Base-by-base conservation (phyloP, 1,284 basidiomycete species). In the Cutaneotrichosporon cavernicola region DNA sequence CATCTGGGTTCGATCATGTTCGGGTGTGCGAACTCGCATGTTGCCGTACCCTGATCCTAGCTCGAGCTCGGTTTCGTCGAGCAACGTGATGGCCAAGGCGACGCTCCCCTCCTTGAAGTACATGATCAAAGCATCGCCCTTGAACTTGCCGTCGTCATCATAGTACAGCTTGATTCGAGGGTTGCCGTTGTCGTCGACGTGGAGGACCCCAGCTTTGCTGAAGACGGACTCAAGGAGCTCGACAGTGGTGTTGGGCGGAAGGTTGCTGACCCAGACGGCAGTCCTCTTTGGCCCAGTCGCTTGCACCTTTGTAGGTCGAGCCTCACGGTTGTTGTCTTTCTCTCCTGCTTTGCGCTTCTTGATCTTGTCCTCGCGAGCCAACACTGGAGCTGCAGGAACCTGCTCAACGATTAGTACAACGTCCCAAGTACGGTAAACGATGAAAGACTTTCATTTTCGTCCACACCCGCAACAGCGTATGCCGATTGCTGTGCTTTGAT, bases 81-180 rank as follows among this genome's bases (percentile, higher is more conserved):
- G 83, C 66, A 99, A 84, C 67, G 85, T 90, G 62, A 93, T 81
- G 2, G 95, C 96, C 60, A 99, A 84, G 13, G 84, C 82, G 18
- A 99, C 97, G 34, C 91, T 94, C 67, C 95, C 96, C 75, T 96
- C 92, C 79, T 97, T 97, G 84, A 98, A 97, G 80, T 92, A 99
- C 55, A 97, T 93, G 63, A 99, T 89, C 67, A 99, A 82, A 1
- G 96, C 96, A 70, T 99, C 96, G 38, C 97, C 96, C 73, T 88
- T 97, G 80, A 98, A 98, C 38, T 84, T 81, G n/a, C 93, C 93
- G 66, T 91, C 88, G 2, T 91, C 91, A 67, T 87, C 88, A 61
- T 90, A 88, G 79, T 99, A 99, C 82, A 99, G 85, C 83, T 99
- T 97, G 77, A 98, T 86, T 70, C 95, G 90, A 14, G 90, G 89